Base-by-base conservation (phyloP, 768 basidiomycete genomes). In the Cytidiella melzeri region DNA sequence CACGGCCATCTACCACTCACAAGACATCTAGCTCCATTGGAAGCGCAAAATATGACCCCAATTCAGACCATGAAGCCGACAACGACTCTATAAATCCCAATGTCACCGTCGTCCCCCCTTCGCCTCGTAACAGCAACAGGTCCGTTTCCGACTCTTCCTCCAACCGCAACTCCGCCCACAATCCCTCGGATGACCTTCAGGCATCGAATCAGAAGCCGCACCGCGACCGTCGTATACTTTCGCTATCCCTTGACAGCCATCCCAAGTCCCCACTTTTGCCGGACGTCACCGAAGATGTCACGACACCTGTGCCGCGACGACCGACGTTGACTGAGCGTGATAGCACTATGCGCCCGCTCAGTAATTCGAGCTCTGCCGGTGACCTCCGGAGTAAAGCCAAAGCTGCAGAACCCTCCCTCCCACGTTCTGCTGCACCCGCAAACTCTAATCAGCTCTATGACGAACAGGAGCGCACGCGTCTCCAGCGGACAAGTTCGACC, bases 41-140 rank as follows among this genome's bases (percentile, higher is more conserved):
- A 21, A 49, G 54, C 23, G 34, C 50, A 25, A 25, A 38, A 28
- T 42, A 53, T 5, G 24, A 24, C 49, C 42, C 23, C 54, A 44
- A 44, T 24, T 21, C 18, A 13, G 43, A 41, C 19, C 34, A 40
- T 21, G 53, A 49, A 30, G 48, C 55, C 9, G 51, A 47, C 40
- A 60, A 55, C 1, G 57, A 57, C 40, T 60, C 56, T 15, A 56
- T 54, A 23, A 59, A 60, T 6, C 63, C 56, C 5, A 63, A 62
- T 43, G 64, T 67, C 15, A 67, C 65, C 2, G 56, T 67, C 37
- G 61, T 67, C 18, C 67, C 66, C 4, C 66, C 66, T 0, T 67
- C 67, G 5, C 67, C 67, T 2, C 58, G 53, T 4, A 60, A 52
- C 13, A 50, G 53, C 39, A 24, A 47, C 18, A 48, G 51, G 28